Evolutionary conservation across 306 rosid genomes (phyloP), one percentile per base, ranked within the genome.

Genomic region (Purshia tridentata): DNA sequence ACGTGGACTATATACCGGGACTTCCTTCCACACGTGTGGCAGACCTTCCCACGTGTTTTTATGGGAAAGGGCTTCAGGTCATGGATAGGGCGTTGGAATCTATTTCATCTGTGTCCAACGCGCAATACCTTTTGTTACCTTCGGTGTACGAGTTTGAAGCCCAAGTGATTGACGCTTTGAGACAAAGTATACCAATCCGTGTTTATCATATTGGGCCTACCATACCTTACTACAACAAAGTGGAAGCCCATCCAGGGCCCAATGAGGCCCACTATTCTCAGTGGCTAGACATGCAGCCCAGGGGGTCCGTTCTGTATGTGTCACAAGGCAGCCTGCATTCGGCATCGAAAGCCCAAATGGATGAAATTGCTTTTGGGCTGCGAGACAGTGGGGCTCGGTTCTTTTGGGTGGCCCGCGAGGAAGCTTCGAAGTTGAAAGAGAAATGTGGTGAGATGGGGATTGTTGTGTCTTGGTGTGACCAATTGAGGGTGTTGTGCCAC

Each of bases 401-500:
- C 81, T 9, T 82, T 2, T 82, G 91, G 91, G 80, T 80, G 4
- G 77, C 73, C 0, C 87, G 81, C 0, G 82, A 18, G 0, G 87
- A 78, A 18, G 46, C 19, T 41, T 16, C 16, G 4, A 61, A 45
- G 40, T 15, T 80, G 53, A 78, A 78, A 35, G 81, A 78, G 16
- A 35, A 11, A 14, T 74, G 86, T 69, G 84, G 88, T 40, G 85
- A 78, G 5, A 72, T 13, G 49, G 89, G 92, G 2, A 29, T 77
- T 67, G 83, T 81, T 5, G 81, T 88, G 54, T 82, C 89, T 3
- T 81, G 89, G 89, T 85, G 92, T 77, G 88, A 88, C 52, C 89
- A 88, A 62, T 45, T 88, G 76, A 81, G 59, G 63, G 92, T 87
- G 81, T 60, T 87, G 75, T 78, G 80, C 0, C 88, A 87, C 55